phyloP scores from a whole-genome alignment of 768 basidiomycete genomes.

The Hericium alpestre region DNA sequence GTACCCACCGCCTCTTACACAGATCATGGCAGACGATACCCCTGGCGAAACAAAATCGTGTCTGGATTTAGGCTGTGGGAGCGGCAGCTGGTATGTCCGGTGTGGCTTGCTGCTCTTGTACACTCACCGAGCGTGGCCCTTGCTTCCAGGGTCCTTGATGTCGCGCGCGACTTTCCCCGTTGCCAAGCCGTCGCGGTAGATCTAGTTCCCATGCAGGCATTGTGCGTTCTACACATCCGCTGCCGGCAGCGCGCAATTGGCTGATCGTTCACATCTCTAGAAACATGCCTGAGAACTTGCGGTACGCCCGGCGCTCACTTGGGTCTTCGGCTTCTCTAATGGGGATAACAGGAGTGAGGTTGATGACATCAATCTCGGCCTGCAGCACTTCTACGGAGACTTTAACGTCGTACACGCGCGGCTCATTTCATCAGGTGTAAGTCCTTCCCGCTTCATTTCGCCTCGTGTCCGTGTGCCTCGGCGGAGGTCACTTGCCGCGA shows the following conservation, averaged over 20 bases:
- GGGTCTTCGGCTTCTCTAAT: neutral
- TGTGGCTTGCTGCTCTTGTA: neutral
- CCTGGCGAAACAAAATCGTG: slow-evolving; percentile 50
- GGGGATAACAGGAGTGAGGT: slow-evolving; percentile 53
- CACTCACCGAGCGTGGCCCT: slow-evolving; percentile 4
- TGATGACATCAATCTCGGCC: slow-evolving; percentile 75
- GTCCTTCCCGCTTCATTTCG: slow-evolving; percentile 17
- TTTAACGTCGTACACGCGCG: slow-evolving; percentile 71
- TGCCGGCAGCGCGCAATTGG: slow-evolving; percentile 1
- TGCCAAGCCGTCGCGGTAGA: slow-evolving; percentile 65
- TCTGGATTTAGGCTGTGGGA: slow-evolving; percentile 73
- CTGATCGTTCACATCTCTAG: slow-evolving; percentile 24
- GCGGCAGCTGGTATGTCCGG: slow-evolving; percentile 55
- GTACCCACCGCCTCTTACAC: slow-evolving; percentile 47
- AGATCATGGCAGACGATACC: slow-evolving; percentile 50
- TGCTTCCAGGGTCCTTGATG: slow-evolving; percentile 56
- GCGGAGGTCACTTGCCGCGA: slow-evolving; percentile 4
- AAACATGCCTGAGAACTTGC: slow-evolving; percentile 58
- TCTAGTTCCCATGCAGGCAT: slow-evolving; percentile 67
- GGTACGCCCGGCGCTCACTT: slow-evolving; percentile 27
- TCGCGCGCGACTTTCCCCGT: slow-evolving; percentile 62
- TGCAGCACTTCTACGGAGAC: slow-evolving; percentile 72
- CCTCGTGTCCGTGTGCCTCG: neutral
- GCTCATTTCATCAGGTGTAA: slow-evolving; percentile 62
- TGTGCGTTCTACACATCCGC: slow-evolving; percentile 31